Evolutionary conservation across 495 filamentous ascomycete genomes (phyloP).

Genomic region (Talaromyces wortmannii): DNA sequence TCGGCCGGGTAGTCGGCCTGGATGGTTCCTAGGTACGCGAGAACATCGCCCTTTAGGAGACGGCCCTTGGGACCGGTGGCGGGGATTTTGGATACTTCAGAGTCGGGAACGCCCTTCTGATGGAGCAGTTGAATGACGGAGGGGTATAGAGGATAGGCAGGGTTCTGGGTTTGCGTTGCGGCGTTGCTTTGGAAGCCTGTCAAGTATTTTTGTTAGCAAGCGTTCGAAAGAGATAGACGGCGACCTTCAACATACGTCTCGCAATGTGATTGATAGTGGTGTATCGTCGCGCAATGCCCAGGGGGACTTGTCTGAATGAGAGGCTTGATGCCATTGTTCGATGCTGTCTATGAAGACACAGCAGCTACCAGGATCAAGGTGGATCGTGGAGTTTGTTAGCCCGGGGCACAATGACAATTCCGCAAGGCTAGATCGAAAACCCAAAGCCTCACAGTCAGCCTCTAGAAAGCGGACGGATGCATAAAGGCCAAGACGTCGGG

Average conservation of each 20-base stretch:
- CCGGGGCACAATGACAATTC: neutral
- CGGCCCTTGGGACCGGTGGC: conserved; percentile 84
- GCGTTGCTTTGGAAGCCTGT: conserved; percentile 29
- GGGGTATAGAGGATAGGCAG: conserved; percentile 73
- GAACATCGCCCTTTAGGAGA: conserved; percentile 89
- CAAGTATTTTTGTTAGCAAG: neutral
- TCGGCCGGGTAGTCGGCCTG: conserved; percentile 59
- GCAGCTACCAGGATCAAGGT: neutral
- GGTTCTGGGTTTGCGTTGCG: conserved; percentile 50
- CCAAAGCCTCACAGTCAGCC: neutral
- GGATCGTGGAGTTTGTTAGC: neutral
- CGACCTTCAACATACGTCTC: conserved; percentile 30
- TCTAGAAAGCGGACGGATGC: neutral
- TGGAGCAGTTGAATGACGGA: conserved; percentile 78
- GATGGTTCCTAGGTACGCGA: conserved; percentile 80
- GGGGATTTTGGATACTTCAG: conserved; percentile 70
- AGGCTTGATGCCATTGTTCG: conserved; percentile 33
- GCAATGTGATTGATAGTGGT: conserved; percentile 21
- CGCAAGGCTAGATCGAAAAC: neutral
- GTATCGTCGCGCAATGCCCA: conserved; percentile 32
- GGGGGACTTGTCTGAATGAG: conserved; percentile 26
- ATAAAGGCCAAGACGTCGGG: neutral
- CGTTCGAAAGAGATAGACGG: neutral
- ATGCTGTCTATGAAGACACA: neutral
- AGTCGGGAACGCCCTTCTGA: conserved; percentile 63